A percentile compares a stretch with the other conserved stretches of the same genome.
These are phyloP conservation scores for Amphichorda felina DNA, from an alignment of 2,329 filamentous ascomycete species.

Conservation along the genomic window DNA sequence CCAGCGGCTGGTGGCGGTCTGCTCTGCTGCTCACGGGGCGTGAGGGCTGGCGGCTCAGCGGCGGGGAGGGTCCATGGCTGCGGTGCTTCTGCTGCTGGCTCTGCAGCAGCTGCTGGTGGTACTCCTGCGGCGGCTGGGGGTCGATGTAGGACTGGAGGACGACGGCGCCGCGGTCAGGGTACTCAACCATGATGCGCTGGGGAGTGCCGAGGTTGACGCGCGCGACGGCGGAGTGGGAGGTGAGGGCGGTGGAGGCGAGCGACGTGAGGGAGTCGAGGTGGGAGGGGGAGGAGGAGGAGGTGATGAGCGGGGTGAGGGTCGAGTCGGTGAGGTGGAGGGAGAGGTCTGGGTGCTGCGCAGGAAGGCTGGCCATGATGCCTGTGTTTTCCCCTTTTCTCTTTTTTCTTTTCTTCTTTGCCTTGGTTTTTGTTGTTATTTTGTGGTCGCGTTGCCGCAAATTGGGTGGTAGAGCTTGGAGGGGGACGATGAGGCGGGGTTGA, in stretches of 20 bases:
- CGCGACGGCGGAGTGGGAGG: conserved; percentile 37
- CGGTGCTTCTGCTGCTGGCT: background rate
- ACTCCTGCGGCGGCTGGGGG: conserved; percentile 10
- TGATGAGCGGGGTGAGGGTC: conserved; percentile 44
- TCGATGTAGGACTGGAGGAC: conserved; percentile 35
- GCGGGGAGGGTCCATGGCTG: background rate
- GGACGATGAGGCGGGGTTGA: background rate
- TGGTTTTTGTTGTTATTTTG: background rate
- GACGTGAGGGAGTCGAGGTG: conserved; percentile 37
- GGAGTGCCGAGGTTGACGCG: conserved; percentile 41
- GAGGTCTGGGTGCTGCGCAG: conserved; percentile 36
- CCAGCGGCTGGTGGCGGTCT: background rate
- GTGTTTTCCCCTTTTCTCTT: background rate
- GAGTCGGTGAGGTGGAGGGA: conserved; percentile 46
- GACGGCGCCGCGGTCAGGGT: conserved; percentile 28
- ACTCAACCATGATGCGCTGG: conserved; percentile 47
- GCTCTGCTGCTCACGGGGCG: background rate
- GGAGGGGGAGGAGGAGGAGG: conserved; percentile 30
- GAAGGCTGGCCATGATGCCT: conserved; percentile 23
- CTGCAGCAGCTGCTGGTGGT: background rate
- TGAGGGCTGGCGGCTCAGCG: background rate
- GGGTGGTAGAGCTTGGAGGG: background rate
- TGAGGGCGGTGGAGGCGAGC: conserved; percentile 40
- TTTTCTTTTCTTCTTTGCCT: background rate
- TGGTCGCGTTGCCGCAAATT: background rate